These are phyloP conservation scores for Yamadazyma sp. DNA, from an alignment of 805 yeast genomes.

Conservation along the genomic window DNA sequence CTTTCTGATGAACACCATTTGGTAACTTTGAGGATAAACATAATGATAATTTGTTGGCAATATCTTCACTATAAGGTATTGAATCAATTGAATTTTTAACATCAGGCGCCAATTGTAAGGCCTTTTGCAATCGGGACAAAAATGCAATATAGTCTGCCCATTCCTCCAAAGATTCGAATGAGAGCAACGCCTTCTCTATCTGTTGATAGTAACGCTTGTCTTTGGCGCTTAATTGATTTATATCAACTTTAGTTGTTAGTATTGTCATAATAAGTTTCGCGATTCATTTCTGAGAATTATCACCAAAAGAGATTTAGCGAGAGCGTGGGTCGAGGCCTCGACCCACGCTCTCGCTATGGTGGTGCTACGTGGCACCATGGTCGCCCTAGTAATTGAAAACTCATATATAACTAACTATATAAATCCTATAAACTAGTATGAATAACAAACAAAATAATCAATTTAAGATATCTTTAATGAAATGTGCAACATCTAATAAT, in stretches of 20 bases:
- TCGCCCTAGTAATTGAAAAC: no score
- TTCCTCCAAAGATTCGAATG: conserved; percentile 75
- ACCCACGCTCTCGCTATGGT: no score
- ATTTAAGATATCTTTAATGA: conserved; percentile 23
- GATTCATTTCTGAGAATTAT: no score
- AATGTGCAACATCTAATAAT: conserved; percentile 46
- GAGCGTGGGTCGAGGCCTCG: no score
- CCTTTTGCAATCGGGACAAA: conserved; percentile 72
- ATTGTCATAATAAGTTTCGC: no score
- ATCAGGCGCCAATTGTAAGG: conserved; percentile 43
- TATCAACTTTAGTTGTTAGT: neutral
- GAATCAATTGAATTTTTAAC: conserved; percentile 30
- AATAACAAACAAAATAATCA: no score
- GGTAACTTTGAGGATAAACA: conserved; percentile 83
- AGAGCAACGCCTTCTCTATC: conserved; percentile 11
- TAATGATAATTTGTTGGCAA: conserved; percentile 69
- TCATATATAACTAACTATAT: no score
- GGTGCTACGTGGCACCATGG: no score
- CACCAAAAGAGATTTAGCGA: no score
- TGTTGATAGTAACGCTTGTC: conserved; percentile 12
- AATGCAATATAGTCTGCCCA: conserved; percentile 99
- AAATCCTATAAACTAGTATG: no score
- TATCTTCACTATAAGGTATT: conserved; percentile 66
- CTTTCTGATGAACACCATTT: conserved; percentile 91
- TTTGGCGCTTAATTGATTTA: conserved; percentile 12